Evolutionary conservation across 2,329 filamentous ascomycete species (phyloP).

Genomic region (Aspergillus ibericus): DNA sequence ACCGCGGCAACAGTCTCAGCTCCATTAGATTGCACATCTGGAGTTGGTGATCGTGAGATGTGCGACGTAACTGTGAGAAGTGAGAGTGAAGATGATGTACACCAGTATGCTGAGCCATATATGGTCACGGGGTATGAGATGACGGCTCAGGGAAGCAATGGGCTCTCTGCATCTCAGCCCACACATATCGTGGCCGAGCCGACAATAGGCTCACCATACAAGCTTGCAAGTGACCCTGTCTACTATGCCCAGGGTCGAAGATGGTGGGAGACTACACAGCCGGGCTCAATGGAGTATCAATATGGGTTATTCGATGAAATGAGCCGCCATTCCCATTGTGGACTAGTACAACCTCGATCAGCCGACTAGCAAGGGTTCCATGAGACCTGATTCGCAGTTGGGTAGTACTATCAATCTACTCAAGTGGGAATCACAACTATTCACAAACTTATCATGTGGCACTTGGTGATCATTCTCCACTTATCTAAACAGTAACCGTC

Average conservation of each 20-base stretch:
- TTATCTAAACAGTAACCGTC: too few species aligned
- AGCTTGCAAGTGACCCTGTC: slow-evolving; percentile 41
- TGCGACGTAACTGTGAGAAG: slow-evolving; percentile 20
- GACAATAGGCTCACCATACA: slow-evolving; percentile 35
- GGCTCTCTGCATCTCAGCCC: slow-evolving; percentile 32
- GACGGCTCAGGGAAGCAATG: slow-evolving; percentile 64
- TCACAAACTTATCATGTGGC: too few species aligned
- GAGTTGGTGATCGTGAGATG: slow-evolving; percentile 47
- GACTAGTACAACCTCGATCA: slow-evolving; percentile 5
- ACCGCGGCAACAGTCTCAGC: background rate
- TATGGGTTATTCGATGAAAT: slow-evolving; percentile 40
- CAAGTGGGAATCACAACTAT: background rate
- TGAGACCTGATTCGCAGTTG: background rate
- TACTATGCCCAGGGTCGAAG: slow-evolving; percentile 36
- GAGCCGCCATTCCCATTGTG: slow-evolving; percentile 25
- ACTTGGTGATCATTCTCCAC: too few species aligned
- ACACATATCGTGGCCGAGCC: slow-evolving; percentile 22
- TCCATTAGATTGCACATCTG: background rate
- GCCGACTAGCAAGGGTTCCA: background rate
- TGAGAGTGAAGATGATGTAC: slow-evolving; percentile 18
- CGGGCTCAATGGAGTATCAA: slow-evolving; percentile 38
- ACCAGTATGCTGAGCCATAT: slow-evolving; percentile 70
- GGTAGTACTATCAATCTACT: background rate
- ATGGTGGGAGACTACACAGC: slow-evolving; percentile 39
- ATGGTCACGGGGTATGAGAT: slow-evolving; percentile 79